Evolutionary conservation across 768 basidiomycete species (phyloP), one percentile per base, ranked within the genome.

Genomic region (Pulveroboletus frians): DNA sequence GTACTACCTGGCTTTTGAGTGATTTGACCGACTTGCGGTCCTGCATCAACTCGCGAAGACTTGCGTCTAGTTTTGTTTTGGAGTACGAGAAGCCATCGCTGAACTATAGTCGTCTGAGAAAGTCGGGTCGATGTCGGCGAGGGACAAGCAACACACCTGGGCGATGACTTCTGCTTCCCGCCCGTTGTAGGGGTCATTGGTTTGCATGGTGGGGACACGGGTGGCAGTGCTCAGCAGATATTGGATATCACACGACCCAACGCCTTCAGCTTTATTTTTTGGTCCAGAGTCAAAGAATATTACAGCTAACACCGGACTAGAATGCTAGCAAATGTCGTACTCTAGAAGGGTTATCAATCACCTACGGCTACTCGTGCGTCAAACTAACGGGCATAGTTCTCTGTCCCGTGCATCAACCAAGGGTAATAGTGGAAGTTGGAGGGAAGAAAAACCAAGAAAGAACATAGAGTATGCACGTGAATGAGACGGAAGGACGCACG

Each of bases 11-110:
- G 31, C 49, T 30, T 30, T 69, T 69, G 47, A 48, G 15, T 0
- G 81, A 69, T 58, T 86, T 90, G 45, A 78, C 76, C 11, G 77
- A 69, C 34, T 83, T 76, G 17, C 73, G 72, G 6, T 76, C 69
- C 1, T 42, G 45, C 3, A 75, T 61, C 26, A 81, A 74, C 68
- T 79, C 86, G 38, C 84, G 80, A 43, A 66, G 54, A 45, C 67
- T 68, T 39, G 67, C 68, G 20, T 69, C 66, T 9, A 69, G 57
- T 30, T 56, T 69, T 20, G 57, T 57, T 42, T 62, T 64, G 6
- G 64, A 69, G 17, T 68, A 67, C 75, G 71, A 46, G 78, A 79
- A 43, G 76, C 79, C 57, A 72, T 78, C 53, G 65, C 65, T 59
- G 79, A 88, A 64, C 80, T 82, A 14, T 70, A 36, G 10, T 13